Conservation (phyloP, 169 alveolate species). For the Plasmodium knowlesi region DNA sequence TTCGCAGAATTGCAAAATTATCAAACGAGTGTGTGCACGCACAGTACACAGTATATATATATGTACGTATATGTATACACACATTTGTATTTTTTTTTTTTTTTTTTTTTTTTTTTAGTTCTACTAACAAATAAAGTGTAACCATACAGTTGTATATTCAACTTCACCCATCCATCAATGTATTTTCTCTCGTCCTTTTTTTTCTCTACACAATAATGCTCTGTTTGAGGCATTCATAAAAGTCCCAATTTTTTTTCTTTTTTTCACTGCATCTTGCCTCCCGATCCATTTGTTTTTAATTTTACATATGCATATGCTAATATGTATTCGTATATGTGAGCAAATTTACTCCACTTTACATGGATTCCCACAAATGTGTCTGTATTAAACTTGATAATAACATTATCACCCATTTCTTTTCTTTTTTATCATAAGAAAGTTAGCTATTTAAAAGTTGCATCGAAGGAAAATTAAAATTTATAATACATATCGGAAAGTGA, state of each 20-base stretch:
- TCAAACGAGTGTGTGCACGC: not conserved
- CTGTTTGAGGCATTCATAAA: not conserved
- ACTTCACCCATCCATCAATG: not conserved
- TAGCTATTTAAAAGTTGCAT: not conserved
- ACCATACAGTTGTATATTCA: not conserved
- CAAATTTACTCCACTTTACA: not conserved
- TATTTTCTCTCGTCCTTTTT: not conserved
- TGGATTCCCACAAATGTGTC: not conserved
- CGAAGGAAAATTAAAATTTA: not conserved
- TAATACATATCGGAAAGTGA: not conserved
- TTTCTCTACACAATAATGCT: not conserved
- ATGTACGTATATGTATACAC: not conserved
- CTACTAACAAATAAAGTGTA: not conserved
- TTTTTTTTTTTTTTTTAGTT: not conserved
- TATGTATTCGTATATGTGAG: not conserved
- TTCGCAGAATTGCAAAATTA: not conserved
- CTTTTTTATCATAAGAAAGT: not conserved
- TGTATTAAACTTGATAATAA: not conserved
- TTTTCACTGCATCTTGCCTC: not conserved
- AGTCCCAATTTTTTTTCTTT: not conserved
- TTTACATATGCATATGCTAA: not conserved
- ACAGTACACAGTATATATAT: not conserved
- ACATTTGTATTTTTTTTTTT: not conserved
- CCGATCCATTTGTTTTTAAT: constrained; percentile 26
- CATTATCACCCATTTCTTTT: not conserved